A percentile compares a stretch with the other conserved stretches of the same genome.
phyloP scores from a whole-genome alignment of 2,329 filamentous ascomycete species.

The Nemania sp. region DNA sequence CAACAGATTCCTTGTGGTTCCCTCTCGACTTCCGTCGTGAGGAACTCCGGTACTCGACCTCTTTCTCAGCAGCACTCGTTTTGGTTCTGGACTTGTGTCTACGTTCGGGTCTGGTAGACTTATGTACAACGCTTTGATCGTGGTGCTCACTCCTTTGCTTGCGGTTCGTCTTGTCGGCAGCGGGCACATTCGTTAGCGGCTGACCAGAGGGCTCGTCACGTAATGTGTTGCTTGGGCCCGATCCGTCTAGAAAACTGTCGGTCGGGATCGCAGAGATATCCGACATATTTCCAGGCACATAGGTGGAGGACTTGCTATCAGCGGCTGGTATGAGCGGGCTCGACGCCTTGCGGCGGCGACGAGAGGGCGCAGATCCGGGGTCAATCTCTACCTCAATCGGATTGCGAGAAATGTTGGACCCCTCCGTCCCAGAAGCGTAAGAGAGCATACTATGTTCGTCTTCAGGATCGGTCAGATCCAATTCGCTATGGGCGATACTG shows the following conservation, averaged over 20 bases:
- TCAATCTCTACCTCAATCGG: constrained; percentile 92
- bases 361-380: constrained; percentile 52
- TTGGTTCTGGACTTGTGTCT: constrained; percentile 56
- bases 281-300: constrained; percentile 70
- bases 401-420: constrained; percentile 74
- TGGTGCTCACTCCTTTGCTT: constrained; percentile 51
- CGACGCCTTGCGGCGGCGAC: constrained; percentile 61
- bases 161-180: constrained; percentile 50
- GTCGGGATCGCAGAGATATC: constrained; percentile 80
- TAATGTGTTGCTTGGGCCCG: constrained; percentile 41
- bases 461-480: constrained; percentile 54
- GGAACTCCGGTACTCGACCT: constrained; percentile 51
- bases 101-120: constrained; percentile 53
- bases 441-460: constrained; percentile 72
- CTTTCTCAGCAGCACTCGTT: constrained; percentile 55
- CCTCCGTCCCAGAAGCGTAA: constrained; percentile 77
- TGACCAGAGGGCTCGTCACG: constrained; percentile 30
- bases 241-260: constrained; percentile 66
- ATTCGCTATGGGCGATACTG: constrained; percentile 66
- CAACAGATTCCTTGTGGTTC: constrained; percentile 55
- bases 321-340: constrained; percentile 67
- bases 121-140: constrained; percentile 45
- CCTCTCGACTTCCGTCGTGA: constrained; percentile 57
- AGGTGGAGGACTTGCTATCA: constrained; percentile 62
- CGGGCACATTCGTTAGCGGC: constrained; percentile 45